Base-by-base conservation (phyloP, 352 stramenopile genomes). In the Sclerospora graminicola region DNA sequence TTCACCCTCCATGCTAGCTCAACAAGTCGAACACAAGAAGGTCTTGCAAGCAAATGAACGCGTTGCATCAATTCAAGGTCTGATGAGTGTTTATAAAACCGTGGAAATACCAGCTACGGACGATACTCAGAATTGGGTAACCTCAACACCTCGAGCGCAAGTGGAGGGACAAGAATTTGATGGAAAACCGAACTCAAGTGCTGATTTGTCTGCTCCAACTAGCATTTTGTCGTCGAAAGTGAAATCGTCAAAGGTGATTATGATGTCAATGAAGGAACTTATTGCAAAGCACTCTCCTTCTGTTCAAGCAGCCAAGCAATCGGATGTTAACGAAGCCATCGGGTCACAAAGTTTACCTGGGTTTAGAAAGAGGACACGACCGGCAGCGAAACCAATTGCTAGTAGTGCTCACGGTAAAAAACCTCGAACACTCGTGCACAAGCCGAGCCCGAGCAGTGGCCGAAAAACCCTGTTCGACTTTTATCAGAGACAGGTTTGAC, bases 391-490 rank as follows among this genome's bases (percentile, higher is more conserved):
- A 28, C 28, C 41, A 32, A 28, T 28, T 24, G 14, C 30, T 27
- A 61, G 10, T 15, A 57, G 38, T 37, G 31, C 44, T 41, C 2
- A 1, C n/a, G 18, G 13, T 31, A 41, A 36, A 11, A 60, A 57
- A 38, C 19, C 19, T 11, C 31, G 32, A 33, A 27, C 29, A 33
- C 42, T 51, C 14, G 30, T 26, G 11, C 19, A 34, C 18, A 44
- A 65, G 47, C 24, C 42, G 37, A 9, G 33, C 42, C 34, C 34
- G 31, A 24, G 38, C 33, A 28, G 29, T 28, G 30, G 47, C 28
- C 44, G 42, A 23, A 45, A 59, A 10, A 78, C 67, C 1, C 31
- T 82, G 19, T 46, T 82, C 9, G 44, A 70, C n/a, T 78, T 80
- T 23, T 80, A 80, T 42, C 47, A 60, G 34, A 48, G 41, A 42